Evolutionary conservation across 345 rosid genomes (phyloP).

Genomic region (Gossypium longicalyx): DNA sequence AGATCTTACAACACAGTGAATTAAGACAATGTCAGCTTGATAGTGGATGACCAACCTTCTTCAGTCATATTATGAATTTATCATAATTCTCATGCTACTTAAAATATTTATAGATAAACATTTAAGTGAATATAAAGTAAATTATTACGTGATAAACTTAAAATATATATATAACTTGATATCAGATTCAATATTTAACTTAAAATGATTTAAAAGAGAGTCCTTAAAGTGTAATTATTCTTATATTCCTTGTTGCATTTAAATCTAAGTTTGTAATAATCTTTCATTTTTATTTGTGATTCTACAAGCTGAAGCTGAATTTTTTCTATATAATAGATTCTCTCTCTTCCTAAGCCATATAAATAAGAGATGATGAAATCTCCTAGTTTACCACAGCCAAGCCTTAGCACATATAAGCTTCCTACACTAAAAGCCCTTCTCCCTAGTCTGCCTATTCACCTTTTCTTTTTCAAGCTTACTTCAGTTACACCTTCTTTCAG

Average conservation of each 20-base stretch:
- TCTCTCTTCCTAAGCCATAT: slow-evolving; percentile 38
- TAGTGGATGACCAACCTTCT: no score
- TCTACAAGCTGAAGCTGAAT: slow-evolving; percentile 28
- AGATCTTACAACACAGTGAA: no score
- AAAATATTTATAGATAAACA: no score
- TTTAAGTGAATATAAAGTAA: no score
- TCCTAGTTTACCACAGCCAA: slow-evolving; percentile 26
- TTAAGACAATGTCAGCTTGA: no score
- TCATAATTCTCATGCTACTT: no score
- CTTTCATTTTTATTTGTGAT: background rate
- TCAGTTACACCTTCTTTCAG: no score
- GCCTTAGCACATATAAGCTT: slow-evolving; percentile 16
- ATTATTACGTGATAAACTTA: no score
- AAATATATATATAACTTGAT: no score
- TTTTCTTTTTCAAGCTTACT: background rate
- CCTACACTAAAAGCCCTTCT: background rate
- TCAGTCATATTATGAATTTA: no score
- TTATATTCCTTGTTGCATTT: background rate
- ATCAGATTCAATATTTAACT: no score
- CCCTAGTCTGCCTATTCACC: background rate
- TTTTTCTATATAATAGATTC: background rate
- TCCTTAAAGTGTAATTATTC: background rate
- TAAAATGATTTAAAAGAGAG: no score
- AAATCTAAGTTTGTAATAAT: background rate
- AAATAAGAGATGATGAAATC: slow-evolving; percentile 50